Percentiles rank a stretch among this genome's conserved stretches.
Evolutionary conservation across 768 basidiomycete species (phyloP).

Genomic region (Trametes gibbosa): DNA sequence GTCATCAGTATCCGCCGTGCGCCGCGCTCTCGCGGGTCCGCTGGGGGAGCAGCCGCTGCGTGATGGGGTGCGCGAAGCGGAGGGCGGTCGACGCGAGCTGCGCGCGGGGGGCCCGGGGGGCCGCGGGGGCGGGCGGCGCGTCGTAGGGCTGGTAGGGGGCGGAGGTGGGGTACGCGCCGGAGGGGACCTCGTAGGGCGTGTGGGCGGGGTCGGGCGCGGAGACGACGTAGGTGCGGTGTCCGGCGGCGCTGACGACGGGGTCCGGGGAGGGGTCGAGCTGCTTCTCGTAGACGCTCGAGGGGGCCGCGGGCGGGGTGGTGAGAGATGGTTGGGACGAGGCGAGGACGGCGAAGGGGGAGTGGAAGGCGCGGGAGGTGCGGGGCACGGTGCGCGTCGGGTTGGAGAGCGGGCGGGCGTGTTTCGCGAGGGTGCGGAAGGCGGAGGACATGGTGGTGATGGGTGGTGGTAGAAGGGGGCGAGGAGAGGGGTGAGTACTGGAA

Average conservation of each 20-base stretch:
- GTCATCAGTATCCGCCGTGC: no score
- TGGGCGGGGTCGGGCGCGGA: slow-evolving; percentile 66
- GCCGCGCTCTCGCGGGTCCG: slow-evolving; percentile 48
- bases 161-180: slow-evolving; percentile 50
- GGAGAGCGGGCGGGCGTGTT: slow-evolving; percentile 31
- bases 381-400: slow-evolving; percentile 21
- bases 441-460: slow-evolving; percentile 28
- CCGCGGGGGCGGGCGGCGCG: slow-evolving; percentile 38
- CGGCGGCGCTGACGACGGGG: slow-evolving; percentile 41
- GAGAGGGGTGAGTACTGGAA: neutral
- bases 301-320: slow-evolving; percentile 32
- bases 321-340: slow-evolving; percentile 35
- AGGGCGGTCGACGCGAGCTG: slow-evolving; percentile 41
- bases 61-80: slow-evolving; percentile 43
- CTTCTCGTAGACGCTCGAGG: slow-evolving; percentile 50
- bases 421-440: slow-evolving; percentile 27
- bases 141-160: slow-evolving; percentile 42
- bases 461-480: neutral
- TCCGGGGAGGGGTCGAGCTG: slow-evolving; percentile 52
- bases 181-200: slow-evolving; percentile 65
- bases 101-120: slow-evolving; percentile 36
- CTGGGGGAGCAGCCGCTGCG: slow-evolving; percentile 38
- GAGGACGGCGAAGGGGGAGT: slow-evolving; percentile 61
- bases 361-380: slow-evolving; percentile 50
- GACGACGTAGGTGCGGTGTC: slow-evolving; percentile 67